phyloP scores from a whole-genome alignment of 2,329 filamentous ascomycete genomes.

The Fusarium odoratissimum region DNA sequence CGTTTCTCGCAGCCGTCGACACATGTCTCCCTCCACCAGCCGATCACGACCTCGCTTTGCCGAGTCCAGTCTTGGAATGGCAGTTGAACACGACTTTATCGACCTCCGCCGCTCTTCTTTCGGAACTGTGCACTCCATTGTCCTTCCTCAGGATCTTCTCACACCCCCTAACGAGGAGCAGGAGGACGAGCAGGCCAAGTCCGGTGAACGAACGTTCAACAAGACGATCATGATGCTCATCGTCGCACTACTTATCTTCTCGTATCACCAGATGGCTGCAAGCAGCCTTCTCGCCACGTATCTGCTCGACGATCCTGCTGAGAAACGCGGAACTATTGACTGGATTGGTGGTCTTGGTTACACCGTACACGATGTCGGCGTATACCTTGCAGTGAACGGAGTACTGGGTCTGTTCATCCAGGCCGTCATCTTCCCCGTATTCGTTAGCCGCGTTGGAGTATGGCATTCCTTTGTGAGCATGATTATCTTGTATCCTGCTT shows the following conservation, averaged over 20 bases:
- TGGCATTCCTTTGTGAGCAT: slow-evolving; percentile 75
- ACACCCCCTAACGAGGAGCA: slow-evolving; percentile 31
- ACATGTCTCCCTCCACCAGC: slow-evolving; percentile 30
- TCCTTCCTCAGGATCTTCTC: slow-evolving; percentile 42
- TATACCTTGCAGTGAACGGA: slow-evolving; percentile 77
- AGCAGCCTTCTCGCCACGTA: slow-evolving; percentile 56
- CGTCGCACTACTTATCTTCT: slow-evolving; percentile 53
- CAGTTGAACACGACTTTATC: slow-evolving; percentile 38
- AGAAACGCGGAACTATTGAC: slow-evolving; percentile 46
- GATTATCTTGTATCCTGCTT: slow-evolving; percentile 72
- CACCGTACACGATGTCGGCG: slow-evolving; percentile 72
- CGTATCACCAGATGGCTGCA: slow-evolving; percentile 61
- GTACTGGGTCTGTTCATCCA: slow-evolving; percentile 79
- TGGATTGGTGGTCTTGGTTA: slow-evolving; percentile 73
- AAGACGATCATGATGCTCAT: slow-evolving; percentile 52
- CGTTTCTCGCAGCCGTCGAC: slow-evolving; percentile 23
- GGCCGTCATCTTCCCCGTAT: slow-evolving; percentile 74
- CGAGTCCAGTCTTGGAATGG: slow-evolving; percentile 39
- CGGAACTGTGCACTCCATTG: slow-evolving; percentile 56
- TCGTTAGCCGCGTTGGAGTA: slow-evolving; percentile 72
- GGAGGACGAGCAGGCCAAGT: slow-evolving; percentile 12
- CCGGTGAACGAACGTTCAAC: slow-evolving; percentile 49
- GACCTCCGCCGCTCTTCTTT: slow-evolving; percentile 52
- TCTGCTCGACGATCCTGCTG: slow-evolving; percentile 52
- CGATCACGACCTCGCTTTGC: slow-evolving; percentile 34